Base-by-base conservation (phyloP, 805 yeast genomes). In the Candida wancherniae region DNA sequence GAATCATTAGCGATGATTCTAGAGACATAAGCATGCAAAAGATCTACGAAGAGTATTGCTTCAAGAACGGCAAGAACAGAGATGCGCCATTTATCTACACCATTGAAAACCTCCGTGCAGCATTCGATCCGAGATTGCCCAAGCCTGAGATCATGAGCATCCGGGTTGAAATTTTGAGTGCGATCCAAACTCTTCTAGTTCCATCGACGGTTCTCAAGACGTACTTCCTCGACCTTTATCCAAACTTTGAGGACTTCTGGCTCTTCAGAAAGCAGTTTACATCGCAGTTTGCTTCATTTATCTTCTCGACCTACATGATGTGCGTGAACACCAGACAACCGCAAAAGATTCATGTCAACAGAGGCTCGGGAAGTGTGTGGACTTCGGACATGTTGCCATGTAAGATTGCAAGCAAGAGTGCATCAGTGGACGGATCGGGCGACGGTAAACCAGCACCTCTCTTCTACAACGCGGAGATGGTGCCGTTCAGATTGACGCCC, bases 351-450 rank as follows among this genome's bases (percentile, higher is more conserved):
- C 80, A 81, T 53, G 75, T 94, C 36, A 79, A 87, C 48, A 71
- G 74, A 51, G 75, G 73, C 5, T 81, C 92, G 3, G 99, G 98
- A 39, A 76, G 77, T 44, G 90, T 90, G 9, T 84, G 92, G 79
- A 87, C 97, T 0, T 77, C 90, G 5, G 98, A 94, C 51, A 88
- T 92, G 95, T 66, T 92, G 33, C 98, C 98, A 10, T 80, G 87
- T 48, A 81, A 84, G 60, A 72, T 80, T 45, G 80, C 84, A 31
- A 78, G 73, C 45, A 37, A 62, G 47, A 65, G 58, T 47, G 69
- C 72, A 22, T 55, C 69, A 5, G 51, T 70, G 38, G 75, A 69
- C 44, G 68, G 67, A 4, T 63, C 71, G 5, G 66, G 57, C 28
- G 63, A 63, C 9, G 73, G 69, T 28, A 69, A 77, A 37, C 74